These are phyloP conservation scores for Aspergillus viridinutans DNA, from an alignment of 2,329 filamentous ascomycete species.

Conservation along the genomic window DNA sequence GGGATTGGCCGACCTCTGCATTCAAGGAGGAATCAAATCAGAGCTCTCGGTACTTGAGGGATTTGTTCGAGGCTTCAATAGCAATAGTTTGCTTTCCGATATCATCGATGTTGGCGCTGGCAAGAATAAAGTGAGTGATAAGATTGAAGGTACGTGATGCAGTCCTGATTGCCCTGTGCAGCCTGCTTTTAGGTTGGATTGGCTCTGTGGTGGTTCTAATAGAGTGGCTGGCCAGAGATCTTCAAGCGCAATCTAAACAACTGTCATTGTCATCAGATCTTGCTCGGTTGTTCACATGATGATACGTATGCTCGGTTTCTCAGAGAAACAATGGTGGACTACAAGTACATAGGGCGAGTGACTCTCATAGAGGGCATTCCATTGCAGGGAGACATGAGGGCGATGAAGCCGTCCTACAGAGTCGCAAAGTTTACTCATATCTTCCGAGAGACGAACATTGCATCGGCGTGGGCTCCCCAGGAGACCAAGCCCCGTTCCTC, in stretches of 20 bases:
- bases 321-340: slow-evolving; percentile 46
- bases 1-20: slow-evolving; percentile 47
- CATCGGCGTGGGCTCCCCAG: slow-evolving; percentile 31
- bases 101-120: slow-evolving; percentile 47
- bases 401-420: slow-evolving; percentile 45
- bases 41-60: slow-evolving; percentile 44
- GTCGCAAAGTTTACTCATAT: slow-evolving; percentile 49
- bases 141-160: slow-evolving; percentile 42
- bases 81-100: slow-evolving; percentile 47
- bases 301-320: slow-evolving; percentile 52
- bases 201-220: slow-evolving; percentile 21
- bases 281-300: slow-evolving; percentile 57
- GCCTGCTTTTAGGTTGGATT: slow-evolving; percentile 4
- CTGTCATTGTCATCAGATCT: slow-evolving; percentile 57
- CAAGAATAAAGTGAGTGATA: slow-evolving; percentile 45
- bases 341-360: slow-evolving; percentile 45
- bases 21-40: slow-evolving; percentile 43
- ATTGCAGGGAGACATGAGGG: slow-evolving; percentile 51
- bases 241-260: slow-evolving; percentile 55
- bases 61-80: slow-evolving; percentile 55
- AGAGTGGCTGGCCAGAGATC: slow-evolving; percentile 38
- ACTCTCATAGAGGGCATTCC: slow-evolving; percentile 55
- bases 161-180: neutral
- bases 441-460: slow-evolving; percentile 52
- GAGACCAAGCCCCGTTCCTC: slow-evolving; percentile 27